Base-by-base conservation (phyloP, 1,284 basidiomycete genomes). In the Sphagnurus paluster region DNA sequence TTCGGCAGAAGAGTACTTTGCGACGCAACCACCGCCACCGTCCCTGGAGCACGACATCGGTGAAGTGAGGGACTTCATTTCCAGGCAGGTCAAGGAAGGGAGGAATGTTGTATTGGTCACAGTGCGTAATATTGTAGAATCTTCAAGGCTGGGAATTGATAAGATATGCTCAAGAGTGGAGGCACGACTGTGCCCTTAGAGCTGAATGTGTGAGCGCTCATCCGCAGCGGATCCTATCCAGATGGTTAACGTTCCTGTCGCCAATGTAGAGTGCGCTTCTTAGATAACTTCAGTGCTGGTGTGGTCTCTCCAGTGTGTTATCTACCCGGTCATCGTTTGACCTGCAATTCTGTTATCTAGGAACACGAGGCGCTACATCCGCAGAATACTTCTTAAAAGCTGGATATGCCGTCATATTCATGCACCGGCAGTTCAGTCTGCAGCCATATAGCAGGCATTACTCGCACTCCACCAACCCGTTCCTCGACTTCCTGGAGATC, bases 231-330 rank as follows among this genome's bases (percentile, higher is more conserved):
- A 32, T 25, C 11, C 26, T 28, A 9, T 29, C 29, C 37, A 37
- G 13, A 28, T 42, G 37, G 32, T 54, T 51, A 39, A 55, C 38
- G 43, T 25, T 50, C 46, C 35, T 45, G 28, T 26, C 34, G 48
- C 24, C 40, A 39, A 32, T 66, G 37, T 66, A 98, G 94, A 54
- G 96, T 99, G 36, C 92, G 97, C 41, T 99, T 98, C 68, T 76
- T 99, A 23, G 96, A 99, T 68, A 99, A 99, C 73, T 99, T 98
- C 69, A 97, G 93, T 64, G 97, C 97, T 44, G 95, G 90, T 89
- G 44, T 54, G 84, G 64, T 48, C 40, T 14, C 20, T 40, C 17
- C 26, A 24, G 24, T 46, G 35, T 34, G 26, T 3, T 21, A 20
- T 29, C 13, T 23, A 28, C n/a, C 8, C 25, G 35, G 5, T 11